Base-by-base conservation (phyloP, 2,329 filamentous ascomycete species). In the Ophiostoma ulmi region DNA sequence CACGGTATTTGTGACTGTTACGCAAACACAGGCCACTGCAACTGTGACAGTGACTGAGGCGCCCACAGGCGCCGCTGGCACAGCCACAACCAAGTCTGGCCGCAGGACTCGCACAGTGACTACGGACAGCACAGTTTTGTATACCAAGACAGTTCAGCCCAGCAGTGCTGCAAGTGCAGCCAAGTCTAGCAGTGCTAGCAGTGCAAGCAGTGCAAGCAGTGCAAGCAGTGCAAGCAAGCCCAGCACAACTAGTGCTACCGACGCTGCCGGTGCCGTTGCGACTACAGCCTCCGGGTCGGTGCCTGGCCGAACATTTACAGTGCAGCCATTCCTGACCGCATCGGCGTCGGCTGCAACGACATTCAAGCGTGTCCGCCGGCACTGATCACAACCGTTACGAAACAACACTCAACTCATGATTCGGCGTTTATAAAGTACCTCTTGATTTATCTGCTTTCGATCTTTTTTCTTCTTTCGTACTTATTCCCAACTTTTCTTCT, bases 241-340 rank as follows among this genome's bases (percentile, higher is more conserved):
- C 44, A 48, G 20, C 38, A 36, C 20, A 22, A 31, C 22, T 6
- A 63, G 11, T 63, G 58, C 58, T 14, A 26, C 58, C 58, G 35
- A 63, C 17, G 44, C 44, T 7, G 44, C 44, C 22, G 52, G 22
- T 36, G 65, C 39, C 14, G 41, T 22, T n/a, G 39, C 39, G 6
- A 41, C 39, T 0, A 52, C 39, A 6, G 22, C 65, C 17, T 14
- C 22, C 65, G 39, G 13, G 35, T 38, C 35, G 7, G 35, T 26
- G 22, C 41, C 65, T n/a, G 67, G 39, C 10, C 41, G 26, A 5
- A 8, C 38, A 1, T 22, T 38, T 17, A 52, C 26, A 3, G 68
- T 69, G 55, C 52, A 63, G 58, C 68, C 68, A 14, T 73, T 73
- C 52, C 35, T 71, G 38, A 20, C 17, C 2, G 26, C 17, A 48